phyloP scores from a whole-genome alignment of 306 rosid species.

The Castanea crenata region DNA sequence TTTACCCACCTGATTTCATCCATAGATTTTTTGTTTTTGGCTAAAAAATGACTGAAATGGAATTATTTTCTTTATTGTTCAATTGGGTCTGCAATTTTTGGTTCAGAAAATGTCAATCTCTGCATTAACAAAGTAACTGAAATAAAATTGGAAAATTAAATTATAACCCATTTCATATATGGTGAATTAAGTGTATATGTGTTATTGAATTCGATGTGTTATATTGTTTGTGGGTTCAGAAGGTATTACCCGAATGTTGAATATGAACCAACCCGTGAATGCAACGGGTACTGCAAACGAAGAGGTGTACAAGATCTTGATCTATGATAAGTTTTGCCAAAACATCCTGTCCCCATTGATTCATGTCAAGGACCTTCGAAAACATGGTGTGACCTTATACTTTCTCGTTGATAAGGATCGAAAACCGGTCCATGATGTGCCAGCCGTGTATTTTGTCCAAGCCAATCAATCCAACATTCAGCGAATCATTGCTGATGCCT shows the following conservation, averaged over 20 bases:
- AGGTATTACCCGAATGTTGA: slow-evolving; percentile 84
- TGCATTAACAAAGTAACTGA: too few species aligned
- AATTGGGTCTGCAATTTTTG: neutral
- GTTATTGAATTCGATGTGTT: slow-evolving; percentile 23
- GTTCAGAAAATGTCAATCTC: neutral
- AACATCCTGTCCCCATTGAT: slow-evolving; percentile 84
- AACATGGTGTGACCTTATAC: slow-evolving; percentile 91
- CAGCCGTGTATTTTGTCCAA: slow-evolving; percentile 90
- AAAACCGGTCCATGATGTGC: slow-evolving; percentile 84
- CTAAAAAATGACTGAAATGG: neutral
- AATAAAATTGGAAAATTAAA: neutral
- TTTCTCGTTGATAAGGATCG: slow-evolving; percentile 88
- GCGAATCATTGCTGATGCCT: slow-evolving; percentile 70
- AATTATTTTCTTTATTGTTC: neutral
- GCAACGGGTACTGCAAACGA: slow-evolving; percentile 74
- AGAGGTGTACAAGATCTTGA: slow-evolving; percentile 88
- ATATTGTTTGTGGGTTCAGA: slow-evolving; percentile 45
- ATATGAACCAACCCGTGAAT: slow-evolving; percentile 83
- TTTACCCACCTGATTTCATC: neutral
- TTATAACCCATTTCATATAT: neutral
- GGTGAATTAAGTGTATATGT: neutral
- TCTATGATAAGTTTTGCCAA: slow-evolving; percentile 86
- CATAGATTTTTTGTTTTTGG: neutral
- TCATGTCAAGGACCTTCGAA: slow-evolving; percentile 88
- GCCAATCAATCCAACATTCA: slow-evolving; percentile 63